Evolutionary conservation across 257 asterid genomes (phyloP), one percentile per base, ranked within the genome.

Genomic region (Buddleja alternifolia): DNA sequence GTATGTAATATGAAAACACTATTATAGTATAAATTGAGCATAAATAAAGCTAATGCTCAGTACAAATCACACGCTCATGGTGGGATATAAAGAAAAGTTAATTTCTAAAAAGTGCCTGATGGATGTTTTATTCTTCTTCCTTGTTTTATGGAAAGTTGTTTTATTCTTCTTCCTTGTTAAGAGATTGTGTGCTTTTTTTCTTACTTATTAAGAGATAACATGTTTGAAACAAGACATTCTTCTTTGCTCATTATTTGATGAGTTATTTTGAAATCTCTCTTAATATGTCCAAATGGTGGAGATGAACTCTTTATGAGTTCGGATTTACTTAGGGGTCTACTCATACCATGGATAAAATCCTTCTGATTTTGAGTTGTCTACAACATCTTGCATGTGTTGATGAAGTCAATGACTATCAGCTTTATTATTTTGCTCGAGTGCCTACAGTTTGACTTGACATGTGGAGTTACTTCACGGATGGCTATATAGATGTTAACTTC

Each of bases 1-100:
- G 25, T 11, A 10, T 25, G 36, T 45, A 47, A 58, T 37, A 57
- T 52, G 37, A 44, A 65, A 63, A 29, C 47, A 67, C 10, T 20
- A 42, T 52, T 25, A 25, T 37, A 25, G 63, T 25, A 29, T 6
- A 60, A 50, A 14, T 41, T 62, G 52, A 46, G 17, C 29, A 51
- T 17, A 14, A 39, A 7, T 69, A 59, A 17, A 69, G 10, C 40
- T 16, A 17, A 11, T 25, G 39, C 21, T 66, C 25, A 34, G 37
- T 37, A 21, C 56, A 37, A 25, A 9, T 51, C 53, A 20, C 11
- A 6, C 14, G 51, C 61, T 45, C 34, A 29, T 29, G 34, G 5
- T 29, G 34, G 5, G 34, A 29, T 29, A 29, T 29, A 2, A 29
- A 29, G 34, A 29, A 29, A 29, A 29, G 34, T 29, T 29, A 5